These are phyloP conservation scores for Fusarium sp. DNA, from an alignment of 2,329 filamentous ascomycete genomes.

Conservation along the genomic window DNA sequence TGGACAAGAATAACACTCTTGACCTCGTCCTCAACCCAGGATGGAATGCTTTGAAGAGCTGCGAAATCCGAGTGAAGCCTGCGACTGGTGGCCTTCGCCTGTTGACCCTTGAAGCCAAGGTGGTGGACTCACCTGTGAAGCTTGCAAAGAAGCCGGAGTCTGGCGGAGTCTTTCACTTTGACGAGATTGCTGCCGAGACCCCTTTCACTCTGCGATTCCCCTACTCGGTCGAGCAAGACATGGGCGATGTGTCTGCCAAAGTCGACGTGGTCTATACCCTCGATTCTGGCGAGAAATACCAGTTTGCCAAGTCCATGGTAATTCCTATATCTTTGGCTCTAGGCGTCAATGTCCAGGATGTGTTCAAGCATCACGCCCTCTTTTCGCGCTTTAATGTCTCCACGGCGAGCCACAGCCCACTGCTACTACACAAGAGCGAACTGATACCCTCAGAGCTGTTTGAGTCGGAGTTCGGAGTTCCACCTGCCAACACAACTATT, in stretches of 20 bases:
- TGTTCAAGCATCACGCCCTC: conserved; percentile 87
- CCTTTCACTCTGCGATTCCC: conserved; percentile 77
- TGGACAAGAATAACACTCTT: conserved; percentile 84
- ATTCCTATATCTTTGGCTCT: conserved; percentile 84
- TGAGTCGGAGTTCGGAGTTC: conserved; percentile 72
- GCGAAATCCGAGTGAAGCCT: conserved; percentile 74
- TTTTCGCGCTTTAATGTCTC: conserved; percentile 95
- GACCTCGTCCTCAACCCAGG: conserved; percentile 82
- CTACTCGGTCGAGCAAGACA: conserved; percentile 86
- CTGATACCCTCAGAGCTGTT: conserved; percentile 81
- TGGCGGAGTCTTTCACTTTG: conserved; percentile 69
- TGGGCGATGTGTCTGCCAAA: conserved; percentile 79
- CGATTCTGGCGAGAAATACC: conserved; percentile 66
- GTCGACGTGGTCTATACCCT: conserved; percentile 85
- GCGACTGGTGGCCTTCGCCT: conserved; percentile 78
- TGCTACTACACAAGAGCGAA: conserved; percentile 80
- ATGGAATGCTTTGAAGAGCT: conserved; percentile 77
- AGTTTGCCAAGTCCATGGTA: conserved; percentile 66
- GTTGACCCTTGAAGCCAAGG: conserved; percentile 71
- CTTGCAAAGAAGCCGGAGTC: conserved; percentile 68
- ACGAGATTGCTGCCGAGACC: conserved; percentile 61
- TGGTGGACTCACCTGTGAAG: conserved; percentile 60
- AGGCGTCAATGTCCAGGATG: conserved; percentile 96
- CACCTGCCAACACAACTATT: conserved; percentile 68
- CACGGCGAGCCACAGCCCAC: conserved; percentile 81